A percentile compares a stretch with the other conserved stretches of the same genome.
Evolutionary conservation across 306 rosid species (phyloP).

Genomic region (Trifolium repens): DNA sequence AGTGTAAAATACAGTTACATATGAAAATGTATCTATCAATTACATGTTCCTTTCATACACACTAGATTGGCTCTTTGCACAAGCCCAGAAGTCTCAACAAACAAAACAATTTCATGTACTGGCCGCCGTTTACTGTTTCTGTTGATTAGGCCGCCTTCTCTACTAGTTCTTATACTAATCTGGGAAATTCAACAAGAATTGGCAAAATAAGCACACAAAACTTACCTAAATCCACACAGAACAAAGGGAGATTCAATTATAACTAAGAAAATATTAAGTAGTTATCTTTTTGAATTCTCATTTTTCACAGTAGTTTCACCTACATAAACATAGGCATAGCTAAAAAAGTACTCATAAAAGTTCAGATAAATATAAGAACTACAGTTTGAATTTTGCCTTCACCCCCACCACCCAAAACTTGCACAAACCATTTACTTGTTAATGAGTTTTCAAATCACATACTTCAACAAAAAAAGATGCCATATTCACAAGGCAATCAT

Average conservation of each 20-base stretch:
- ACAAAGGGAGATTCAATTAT: background rate
- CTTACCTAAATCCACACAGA: background rate
- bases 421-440: background rate
- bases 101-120: background rate
- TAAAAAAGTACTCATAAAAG: background rate
- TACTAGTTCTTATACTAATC: background rate
- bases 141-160: background rate
- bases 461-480: background rate
- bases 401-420: background rate
- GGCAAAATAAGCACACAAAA: background rate
- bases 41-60: background rate
- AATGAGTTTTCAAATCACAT: background rate
- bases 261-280: background rate
- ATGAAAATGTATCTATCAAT: background rate
- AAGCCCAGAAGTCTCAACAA: background rate
- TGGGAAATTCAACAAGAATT: background rate
- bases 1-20: background rate
- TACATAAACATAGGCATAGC: background rate
- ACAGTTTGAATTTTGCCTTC: background rate
- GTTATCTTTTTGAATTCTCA: background rate
- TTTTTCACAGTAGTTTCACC: background rate
- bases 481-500: conserved; percentile 7
- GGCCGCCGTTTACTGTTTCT: background rate
- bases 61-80: background rate
- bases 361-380: background rate